Conservation (phyloP, 2,329 filamentous ascomycete species). For the Neopestalotiopsis clavispora region DNA sequence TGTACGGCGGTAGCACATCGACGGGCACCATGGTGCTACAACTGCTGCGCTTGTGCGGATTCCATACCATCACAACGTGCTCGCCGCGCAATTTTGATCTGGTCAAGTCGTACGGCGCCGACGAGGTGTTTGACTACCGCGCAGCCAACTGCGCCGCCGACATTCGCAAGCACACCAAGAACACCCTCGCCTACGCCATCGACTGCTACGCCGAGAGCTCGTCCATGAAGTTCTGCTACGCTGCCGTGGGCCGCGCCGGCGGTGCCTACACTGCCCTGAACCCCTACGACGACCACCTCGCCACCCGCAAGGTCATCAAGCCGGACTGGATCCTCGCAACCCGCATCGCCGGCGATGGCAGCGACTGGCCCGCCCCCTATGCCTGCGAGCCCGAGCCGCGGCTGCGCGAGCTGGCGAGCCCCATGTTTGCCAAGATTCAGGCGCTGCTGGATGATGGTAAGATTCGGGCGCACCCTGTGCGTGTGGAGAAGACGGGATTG, state of each 20-base stretch:
- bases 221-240: conserved; percentile 43
- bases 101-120: conserved; percentile 47
- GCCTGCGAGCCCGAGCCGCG: not conserved
- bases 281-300: conserved; percentile 29
- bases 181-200: not conserved
- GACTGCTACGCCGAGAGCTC: conserved; percentile 34
- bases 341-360: conserved; percentile 30
- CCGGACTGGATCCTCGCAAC: conserved; percentile 34
- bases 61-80: conserved; percentile 45
- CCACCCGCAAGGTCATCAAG: conserved; percentile 22
- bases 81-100: conserved; percentile 47
- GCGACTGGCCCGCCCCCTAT: conserved; percentile 27
- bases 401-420: no score
- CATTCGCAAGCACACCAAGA: conserved; percentile 25
- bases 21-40: conserved; percentile 21
- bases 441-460: no score
- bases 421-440: no score
- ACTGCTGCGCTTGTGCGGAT: conserved; percentile 21
- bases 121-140: conserved; percentile 50
- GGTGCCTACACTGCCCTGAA: conserved; percentile 44
- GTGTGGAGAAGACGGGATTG: no score
- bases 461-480: no score
- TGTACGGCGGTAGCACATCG: conserved; percentile 21
- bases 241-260: conserved; percentile 40
- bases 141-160: conserved; percentile 36